Conservation (phyloP, 768 basidiomycete genomes). For the Cyathus striatus region DNA sequence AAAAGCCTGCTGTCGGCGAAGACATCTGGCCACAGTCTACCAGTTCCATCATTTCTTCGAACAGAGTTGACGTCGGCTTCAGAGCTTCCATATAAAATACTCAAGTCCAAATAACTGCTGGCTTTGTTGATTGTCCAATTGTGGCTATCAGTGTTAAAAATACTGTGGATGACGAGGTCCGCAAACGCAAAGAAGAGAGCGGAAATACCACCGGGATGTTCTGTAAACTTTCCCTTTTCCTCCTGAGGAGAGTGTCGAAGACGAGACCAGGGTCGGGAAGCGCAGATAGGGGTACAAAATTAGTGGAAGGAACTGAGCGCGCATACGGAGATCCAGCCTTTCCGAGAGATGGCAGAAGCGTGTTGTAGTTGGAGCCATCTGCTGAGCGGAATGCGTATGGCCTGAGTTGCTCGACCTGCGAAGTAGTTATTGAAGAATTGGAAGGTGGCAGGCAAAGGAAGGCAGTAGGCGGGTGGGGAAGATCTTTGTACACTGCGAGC, state of each 20-base stretch:
- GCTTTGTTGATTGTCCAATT: slow-evolving; percentile 55
- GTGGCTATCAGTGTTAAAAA: slow-evolving; percentile 53
- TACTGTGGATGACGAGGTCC: slow-evolving; percentile 66
- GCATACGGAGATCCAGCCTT: slow-evolving; percentile 64
- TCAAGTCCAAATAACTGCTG: slow-evolving; percentile 74
- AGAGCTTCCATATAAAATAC: slow-evolving; percentile 66
- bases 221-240: slow-evolving; percentile 32
- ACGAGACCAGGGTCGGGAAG: slow-evolving; percentile 68
- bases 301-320: slow-evolving; percentile 52
- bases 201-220: slow-evolving; percentile 68
- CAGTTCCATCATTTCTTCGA: slow-evolving; percentile 60
- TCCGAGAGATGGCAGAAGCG: slow-evolving; percentile 48
- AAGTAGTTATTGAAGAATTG: slow-evolving; percentile 6
- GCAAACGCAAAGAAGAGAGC: slow-evolving; percentile 78
- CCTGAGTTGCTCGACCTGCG: slow-evolving; percentile 11
- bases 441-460: slow-evolving; percentile 12
- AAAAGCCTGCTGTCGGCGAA: slow-evolving; percentile 65
- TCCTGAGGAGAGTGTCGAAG: slow-evolving; percentile 66
- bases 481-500: slow-evolving; percentile 65
- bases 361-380: slow-evolving; percentile 60
- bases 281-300: slow-evolving; percentile 30
- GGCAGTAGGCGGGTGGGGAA: slow-evolving; percentile 56
- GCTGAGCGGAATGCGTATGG: slow-evolving; percentile 52
- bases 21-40: slow-evolving; percentile 60
- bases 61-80: slow-evolving; percentile 41